A percentile compares a stretch with the other conserved stretches of the same genome.
These are phyloP conservation scores for Eucommia ulmoides DNA, from an alignment of 257 asterid genomes.

Conservation along the genomic window DNA sequence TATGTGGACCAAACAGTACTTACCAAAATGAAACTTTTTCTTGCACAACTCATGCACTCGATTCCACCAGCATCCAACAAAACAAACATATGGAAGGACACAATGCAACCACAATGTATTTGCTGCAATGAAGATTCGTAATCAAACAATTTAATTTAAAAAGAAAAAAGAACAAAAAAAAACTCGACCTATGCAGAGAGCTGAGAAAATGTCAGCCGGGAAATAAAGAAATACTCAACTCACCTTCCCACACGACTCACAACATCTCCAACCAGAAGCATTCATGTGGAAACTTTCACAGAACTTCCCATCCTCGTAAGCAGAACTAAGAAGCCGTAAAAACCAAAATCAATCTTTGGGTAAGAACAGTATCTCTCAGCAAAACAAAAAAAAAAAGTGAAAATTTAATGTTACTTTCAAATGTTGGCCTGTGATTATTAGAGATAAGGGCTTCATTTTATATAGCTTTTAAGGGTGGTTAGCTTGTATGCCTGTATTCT, in stretches of 20 bases:
- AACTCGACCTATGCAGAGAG: too few species aligned
- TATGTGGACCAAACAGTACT: slow-evolving; percentile 2
- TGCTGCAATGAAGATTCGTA: slow-evolving; percentile 52
- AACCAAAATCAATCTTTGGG: slow-evolving; percentile 1
- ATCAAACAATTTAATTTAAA: too few species aligned
- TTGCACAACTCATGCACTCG: slow-evolving; percentile 89
- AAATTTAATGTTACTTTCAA: too few species aligned
- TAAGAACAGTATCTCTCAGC: too few species aligned
- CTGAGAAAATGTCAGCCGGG: too few species aligned
- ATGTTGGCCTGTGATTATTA: too few species aligned
- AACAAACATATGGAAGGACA: slow-evolving; percentile 94
- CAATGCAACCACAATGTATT: slow-evolving; percentile 98
- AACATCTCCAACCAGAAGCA: slow-evolving; percentile 97
- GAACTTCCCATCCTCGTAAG: slow-evolving; percentile 83
- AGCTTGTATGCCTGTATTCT: too few species aligned
- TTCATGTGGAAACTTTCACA: slow-evolving; percentile 83
- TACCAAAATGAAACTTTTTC: slow-evolving; percentile 87
- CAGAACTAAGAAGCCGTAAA: slow-evolving; percentile 33
- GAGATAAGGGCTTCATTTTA: too few species aligned
- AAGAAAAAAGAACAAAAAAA: too few species aligned
- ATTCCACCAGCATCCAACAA: slow-evolving; percentile 99
- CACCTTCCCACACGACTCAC: slow-evolving; percentile 99
- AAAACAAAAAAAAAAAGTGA: neutral
- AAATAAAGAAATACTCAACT: too few species aligned
- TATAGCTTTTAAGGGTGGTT: too few species aligned